Base-by-base conservation (phyloP, 2,329 filamentous ascomycete species). In the Botryosphaeria dothidea region DNA sequence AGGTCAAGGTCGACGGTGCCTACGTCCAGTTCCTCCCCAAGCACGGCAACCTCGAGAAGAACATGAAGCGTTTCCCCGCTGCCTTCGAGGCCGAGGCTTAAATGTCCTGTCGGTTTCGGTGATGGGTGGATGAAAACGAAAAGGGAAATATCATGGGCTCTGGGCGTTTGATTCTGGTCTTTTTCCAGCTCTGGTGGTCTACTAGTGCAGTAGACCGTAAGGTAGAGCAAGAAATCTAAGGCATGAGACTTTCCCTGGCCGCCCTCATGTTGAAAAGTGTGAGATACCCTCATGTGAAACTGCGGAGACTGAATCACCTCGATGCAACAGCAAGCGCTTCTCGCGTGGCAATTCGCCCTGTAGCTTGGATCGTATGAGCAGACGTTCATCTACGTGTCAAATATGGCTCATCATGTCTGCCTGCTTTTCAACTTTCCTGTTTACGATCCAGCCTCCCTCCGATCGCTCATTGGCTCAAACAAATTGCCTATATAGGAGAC, bases 11-110 rank as follows among this genome's bases (percentile, higher is more conserved):
- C 75, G 95, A 99, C 77, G 95, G 95, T 89, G 95, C 95, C 77
- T 99, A 99, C 85, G 95, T 99, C 75, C 93, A 99, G 88, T 99
- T 99, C 91, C 89, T 98, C 77, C 87, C 88, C 85, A 96, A 96
- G 88, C 90, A 96, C 85, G 95, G 95, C 77, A 86, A 84, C 76
- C 85, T 99, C 73, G 87, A 85, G 80, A 74, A 91, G 74, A 99
- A 99, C 90, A 89, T 99, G 80, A 89, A 88, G 83, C 88, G 92
- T 76, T 99, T 97, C 92, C 95, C 95, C 75, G 90, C 91, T 70
- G 95, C 95, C 79, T 99, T 96, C 85, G 82, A 78, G 70, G 62
- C 68, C 58, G 71, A 74, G 68, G 74, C 74, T 70, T 77, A 77
- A 68, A 66, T 60, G 41, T 41, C 21, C 38, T 36, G 25, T 25